Evolutionary conservation across 495 filamentous ascomycete species (phyloP).

Genomic region (Chaetomium fimeti): DNA sequence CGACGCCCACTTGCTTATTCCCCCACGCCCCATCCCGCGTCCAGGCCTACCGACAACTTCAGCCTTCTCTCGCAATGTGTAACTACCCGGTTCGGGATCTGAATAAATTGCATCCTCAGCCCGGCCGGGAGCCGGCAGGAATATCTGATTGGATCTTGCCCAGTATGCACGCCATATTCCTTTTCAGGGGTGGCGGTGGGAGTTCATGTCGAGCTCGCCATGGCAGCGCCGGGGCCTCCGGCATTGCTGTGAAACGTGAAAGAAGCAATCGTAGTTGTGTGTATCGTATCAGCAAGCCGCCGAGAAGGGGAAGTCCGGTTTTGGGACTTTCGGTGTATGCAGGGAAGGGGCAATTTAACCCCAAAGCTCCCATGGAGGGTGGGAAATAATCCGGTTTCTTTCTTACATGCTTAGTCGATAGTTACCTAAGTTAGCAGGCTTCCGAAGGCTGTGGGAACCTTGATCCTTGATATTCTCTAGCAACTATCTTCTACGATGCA

Average conservation of each 20-base stretch:
- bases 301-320: conserved; percentile 6
- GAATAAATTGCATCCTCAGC: too few relatives aligned
- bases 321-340: neutral
- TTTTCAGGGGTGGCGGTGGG: neutral
- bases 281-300: neutral
- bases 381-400: neutral
- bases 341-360: neutral
- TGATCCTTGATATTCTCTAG: neutral
- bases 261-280: neutral
- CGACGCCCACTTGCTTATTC: too few relatives aligned
- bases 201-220: neutral
- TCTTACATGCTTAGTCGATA: neutral
- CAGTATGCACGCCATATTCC: neutral
- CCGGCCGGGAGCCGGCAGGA: neutral
- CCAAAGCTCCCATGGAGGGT: neutral
- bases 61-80: neutral
- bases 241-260: neutral
- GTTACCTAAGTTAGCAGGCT: neutral
- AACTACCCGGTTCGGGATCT: too few relatives aligned
- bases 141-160: neutral
- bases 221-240: neutral
- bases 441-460: neutral
- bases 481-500: neutral
- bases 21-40: conserved; percentile 11
- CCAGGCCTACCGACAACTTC: neutral